Base-by-base conservation (phyloP, 441 rosid genomes). In the Manihot esculenta region DNA sequence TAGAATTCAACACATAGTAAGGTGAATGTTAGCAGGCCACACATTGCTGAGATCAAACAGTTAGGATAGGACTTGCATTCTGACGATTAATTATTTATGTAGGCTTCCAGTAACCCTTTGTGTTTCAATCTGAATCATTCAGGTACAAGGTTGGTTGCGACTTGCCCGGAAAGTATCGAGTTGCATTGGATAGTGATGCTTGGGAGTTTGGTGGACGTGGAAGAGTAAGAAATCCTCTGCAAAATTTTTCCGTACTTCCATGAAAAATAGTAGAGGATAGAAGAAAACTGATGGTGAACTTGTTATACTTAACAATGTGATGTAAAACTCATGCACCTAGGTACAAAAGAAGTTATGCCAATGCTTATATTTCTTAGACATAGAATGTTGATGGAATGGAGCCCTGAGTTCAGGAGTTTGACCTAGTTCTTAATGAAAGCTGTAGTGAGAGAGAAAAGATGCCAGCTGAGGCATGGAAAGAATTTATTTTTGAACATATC, bases 61-160 rank as follows among this genome's bases (percentile, higher is more conserved):
- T 38, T 38, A 1, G 33, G 5, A 24, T 20, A 24, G 26, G 30
- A 42, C 17, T 47, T 48, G 14, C 44, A 68, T 21, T 68, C 62
- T 68, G 71, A 33, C 30, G 53, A 62, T 30, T 38, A 44, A 45
- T 60, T 35, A 54, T 64, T 64, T 65, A n/a, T 51, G 57, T 45
- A 59, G 62, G n/a, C 49, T 44, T 30, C 49, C 42, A 51, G 48
- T 70, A 35, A 77, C 62, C 27, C 59, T 56, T 38, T n/a, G 42
- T 11, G 24, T 33, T n/a, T 20, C 62, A 49, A 65, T 70, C 24
- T 75, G 79, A 70, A 77, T 76, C 50, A 35, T 83, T 72, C 86
- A 91, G 97, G 80, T 91, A 87, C 66, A 87, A 91, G 79, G 84
- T 91, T 61, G 97, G 97, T 53, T 91, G 94, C 45, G 88, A 87